Evolutionary conservation across 2,329 filamentous ascomycete genomes (phyloP), one percentile per base, ranked within the genome.

Genomic region (Drechslerella dactyloides): DNA sequence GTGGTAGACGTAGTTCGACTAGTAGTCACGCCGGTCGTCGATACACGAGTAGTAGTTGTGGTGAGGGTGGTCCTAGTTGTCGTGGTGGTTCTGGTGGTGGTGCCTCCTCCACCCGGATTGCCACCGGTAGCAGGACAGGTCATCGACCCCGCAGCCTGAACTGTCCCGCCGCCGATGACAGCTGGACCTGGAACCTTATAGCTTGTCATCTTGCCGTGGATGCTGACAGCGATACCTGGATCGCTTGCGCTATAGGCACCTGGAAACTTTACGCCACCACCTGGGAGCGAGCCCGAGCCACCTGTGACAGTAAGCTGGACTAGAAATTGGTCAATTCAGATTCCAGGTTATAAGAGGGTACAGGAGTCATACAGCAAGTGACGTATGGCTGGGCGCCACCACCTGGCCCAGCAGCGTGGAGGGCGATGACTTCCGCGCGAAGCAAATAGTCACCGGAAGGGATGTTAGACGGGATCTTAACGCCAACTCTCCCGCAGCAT

Each of bases 371-470:
- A 69, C 65, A 78, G 73, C 79, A 81, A 17, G 77, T 77, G 53
- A 80, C 75, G 64, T 81, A 81, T 69, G 80, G 79, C 63, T 81
- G 80, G 19, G 80, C 80, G 27, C 81, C 81, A 19, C 79, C 78
- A 30, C 81, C 76, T 55, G 77, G 79, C 73, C 82, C 77, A 15
- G 84, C 84, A 17, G 84, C 83, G 78, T 86, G 84, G 50, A 85
- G 79, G 5, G 84, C 84, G 46, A 85, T 80, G 33, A 83, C 80
- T 79, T 86, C 84, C 27, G 83, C 82, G 48, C 84, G 81, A 76
- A 86, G 78, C 27, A 86, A 81, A 74, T 86, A 86, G 55, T 85
- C 80, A 50, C 84, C 84, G 1, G 83, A 79, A 2, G 84, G 82
- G 66, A 86, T 80, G 78, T 82, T 83, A 35, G 79, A 76, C 44